Conservation (phyloP, 2,329 filamentous ascomycete genomes). For the Scedosporium dehoogii region DNA sequence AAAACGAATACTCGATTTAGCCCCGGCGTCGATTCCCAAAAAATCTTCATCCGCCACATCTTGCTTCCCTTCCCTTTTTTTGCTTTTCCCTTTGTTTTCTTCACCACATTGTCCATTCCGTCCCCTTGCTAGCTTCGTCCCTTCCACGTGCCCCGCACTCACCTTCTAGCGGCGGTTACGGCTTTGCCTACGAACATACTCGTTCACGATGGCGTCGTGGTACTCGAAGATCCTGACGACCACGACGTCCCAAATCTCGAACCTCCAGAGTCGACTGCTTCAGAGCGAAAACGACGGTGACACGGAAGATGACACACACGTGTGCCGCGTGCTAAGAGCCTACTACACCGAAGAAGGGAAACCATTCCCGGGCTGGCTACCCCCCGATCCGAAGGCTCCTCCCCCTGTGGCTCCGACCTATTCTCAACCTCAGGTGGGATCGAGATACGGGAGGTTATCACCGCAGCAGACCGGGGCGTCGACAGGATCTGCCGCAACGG, state of each 20-base stretch:
- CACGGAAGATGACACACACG: conserved; percentile 84
- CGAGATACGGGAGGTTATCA: conserved; percentile 40
- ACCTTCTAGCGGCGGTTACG: neutral
- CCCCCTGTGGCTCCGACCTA: conserved; percentile 43
- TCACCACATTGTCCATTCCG: neutral
- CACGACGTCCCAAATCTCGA: conserved; percentile 55
- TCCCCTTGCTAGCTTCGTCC: neutral
- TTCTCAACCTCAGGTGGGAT: conserved; percentile 39
- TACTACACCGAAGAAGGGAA: conserved; percentile 89
- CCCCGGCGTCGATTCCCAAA: too few species aligned
- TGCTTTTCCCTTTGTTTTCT: neutral
- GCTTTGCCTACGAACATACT: neutral
- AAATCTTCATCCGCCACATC: too few species aligned
- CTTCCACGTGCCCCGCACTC: neutral
- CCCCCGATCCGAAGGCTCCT: conserved; percentile 70
- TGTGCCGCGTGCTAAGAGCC: conserved; percentile 82
- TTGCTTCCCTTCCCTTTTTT: neutral
- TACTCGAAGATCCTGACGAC: conserved; percentile 64
- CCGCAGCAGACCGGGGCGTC: conserved; percentile 19
- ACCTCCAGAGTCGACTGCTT: conserved; percentile 60
- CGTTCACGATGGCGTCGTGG: conserved; percentile 60
- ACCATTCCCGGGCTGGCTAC: conserved; percentile 76
- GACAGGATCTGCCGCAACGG: conserved; percentile 14
- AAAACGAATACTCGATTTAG: neutral
- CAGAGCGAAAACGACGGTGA: conserved; percentile 58